phyloP scores from a whole-genome alignment of 176 grass and related monocot genomes.

The Panicum miliaceum region DNA sequence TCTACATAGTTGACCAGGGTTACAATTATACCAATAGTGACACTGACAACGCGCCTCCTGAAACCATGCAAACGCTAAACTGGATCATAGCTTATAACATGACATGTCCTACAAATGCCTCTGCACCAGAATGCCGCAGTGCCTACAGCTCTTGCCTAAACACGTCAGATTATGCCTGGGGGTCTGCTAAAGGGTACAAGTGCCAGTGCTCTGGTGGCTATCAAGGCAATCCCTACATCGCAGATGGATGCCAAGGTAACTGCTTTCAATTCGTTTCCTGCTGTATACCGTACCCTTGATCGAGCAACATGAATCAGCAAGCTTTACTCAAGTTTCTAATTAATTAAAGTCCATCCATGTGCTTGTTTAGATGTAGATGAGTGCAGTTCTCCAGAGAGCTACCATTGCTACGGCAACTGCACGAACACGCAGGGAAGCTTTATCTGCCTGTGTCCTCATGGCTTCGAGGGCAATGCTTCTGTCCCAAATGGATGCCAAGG shows the following conservation, averaged over 20 bases:
- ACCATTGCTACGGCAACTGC: conserved; percentile 19
- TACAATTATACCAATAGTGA: not conserved
- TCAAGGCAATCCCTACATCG: not conserved
- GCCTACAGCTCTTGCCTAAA: not conserved
- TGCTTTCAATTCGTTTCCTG: not conserved
- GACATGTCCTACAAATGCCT: not conserved
- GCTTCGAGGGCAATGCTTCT: not conserved
- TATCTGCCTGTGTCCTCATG: not conserved
- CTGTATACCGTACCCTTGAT: not conserved
- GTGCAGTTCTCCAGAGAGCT: not conserved
- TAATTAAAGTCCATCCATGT: not conserved
- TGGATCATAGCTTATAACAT: conserved; percentile 43
- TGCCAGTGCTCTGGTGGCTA: not conserved
- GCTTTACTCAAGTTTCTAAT: not conserved
- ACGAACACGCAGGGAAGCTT: conserved; percentile 17
- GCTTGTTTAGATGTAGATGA: conserved; percentile 39
- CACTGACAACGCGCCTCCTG: not conserved
- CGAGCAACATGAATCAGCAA: not conserved
- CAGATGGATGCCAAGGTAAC: conserved; percentile 5
- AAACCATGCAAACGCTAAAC: conserved; percentile 22
- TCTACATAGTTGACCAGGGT: not conserved
- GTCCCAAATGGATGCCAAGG: not conserved
- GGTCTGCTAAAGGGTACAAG: conserved; percentile 8
- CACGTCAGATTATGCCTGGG: too few relatives aligned
- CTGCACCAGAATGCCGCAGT: not conserved